A percentile compares a stretch with the other conserved stretches of the same genome.
phyloP scores from a whole-genome alignment of 108 stramenopile species.

The Bacterosira constricta region DNA sequence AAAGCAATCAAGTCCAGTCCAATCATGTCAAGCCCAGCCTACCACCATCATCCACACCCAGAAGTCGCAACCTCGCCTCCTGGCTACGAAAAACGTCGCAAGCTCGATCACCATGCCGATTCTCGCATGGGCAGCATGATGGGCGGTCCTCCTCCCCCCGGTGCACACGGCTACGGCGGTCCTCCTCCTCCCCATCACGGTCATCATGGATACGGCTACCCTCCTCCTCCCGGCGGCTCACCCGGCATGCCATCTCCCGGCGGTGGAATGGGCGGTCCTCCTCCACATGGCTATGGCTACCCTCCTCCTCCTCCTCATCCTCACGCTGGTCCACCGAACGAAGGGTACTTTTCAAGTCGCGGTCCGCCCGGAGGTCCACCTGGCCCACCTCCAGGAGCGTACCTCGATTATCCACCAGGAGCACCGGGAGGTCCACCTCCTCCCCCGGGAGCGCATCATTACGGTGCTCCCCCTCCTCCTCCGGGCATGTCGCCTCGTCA shows the following conservation, averaged over 20 bases:
- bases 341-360: too few species aligned
- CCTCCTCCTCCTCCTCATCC: background rate
- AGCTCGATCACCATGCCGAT: slow-evolving; percentile 1
- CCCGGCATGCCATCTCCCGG: slow-evolving; percentile 1
- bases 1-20: too few species aligned
- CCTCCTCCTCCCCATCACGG: background rate
- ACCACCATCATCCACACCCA: background rate
- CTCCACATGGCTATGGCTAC: slow-evolving; percentile 11
- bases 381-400: background rate
- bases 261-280: background rate
- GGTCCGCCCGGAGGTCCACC: too few species aligned
- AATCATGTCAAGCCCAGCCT: background rate
- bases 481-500: slow-evolving; percentile 5
- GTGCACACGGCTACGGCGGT: background rate
- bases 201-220: background rate
- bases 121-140: background rate
- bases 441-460: background rate
- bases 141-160: background rate
- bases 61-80: background rate
- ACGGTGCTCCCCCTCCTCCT: slow-evolving; percentile 11
- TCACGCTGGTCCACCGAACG: background rate
- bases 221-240: background rate
- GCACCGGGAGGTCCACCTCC: background rate
- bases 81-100: slow-evolving; percentile 20
- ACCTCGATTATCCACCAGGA: too few species aligned